Conservation (phyloP, 345 rosid species). For the Dipteronia sinensis region DNA sequence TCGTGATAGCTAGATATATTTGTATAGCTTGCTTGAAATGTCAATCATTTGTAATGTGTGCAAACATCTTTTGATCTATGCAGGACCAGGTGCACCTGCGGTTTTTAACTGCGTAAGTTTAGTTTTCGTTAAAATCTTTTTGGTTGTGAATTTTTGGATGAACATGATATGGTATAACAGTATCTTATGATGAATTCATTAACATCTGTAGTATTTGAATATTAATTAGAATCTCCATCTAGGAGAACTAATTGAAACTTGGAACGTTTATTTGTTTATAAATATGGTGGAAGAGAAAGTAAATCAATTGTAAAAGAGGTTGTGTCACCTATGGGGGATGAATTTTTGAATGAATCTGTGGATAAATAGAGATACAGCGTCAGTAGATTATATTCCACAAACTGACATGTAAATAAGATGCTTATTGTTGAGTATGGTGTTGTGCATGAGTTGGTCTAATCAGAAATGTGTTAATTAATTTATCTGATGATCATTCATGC, state of each 20-base stretch:
- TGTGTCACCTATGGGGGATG: not conserved
- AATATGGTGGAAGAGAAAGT: too few species aligned
- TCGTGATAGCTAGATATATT: not conserved
- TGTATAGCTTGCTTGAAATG: not conserved
- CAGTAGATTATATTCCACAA: too few species aligned
- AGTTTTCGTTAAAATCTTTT: not conserved
- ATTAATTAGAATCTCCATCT: not conserved
- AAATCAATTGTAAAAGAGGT: too few species aligned
- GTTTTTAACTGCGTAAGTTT: slow-evolving; percentile 86
- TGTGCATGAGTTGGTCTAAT: too few species aligned
- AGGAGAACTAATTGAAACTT: not conserved
- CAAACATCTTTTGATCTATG: slow-evolving; percentile 26
- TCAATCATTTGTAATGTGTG: slow-evolving; percentile 16
- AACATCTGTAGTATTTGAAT: not conserved
- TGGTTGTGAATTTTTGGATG: not conserved
- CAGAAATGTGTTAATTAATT: too few species aligned
- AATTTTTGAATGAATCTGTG: not conserved
- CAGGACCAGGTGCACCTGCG: slow-evolving; percentile 89
- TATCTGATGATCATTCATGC: not conserved
- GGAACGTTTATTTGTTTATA: not conserved
- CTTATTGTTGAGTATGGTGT: too few species aligned
- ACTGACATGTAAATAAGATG: too few species aligned
- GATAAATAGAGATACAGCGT: not conserved
- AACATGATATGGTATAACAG: too few species aligned
- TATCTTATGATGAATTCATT: not conserved